Evolutionary conservation across 768 basidiomycete species (phyloP).

Genomic region (Cantharellus cinnabarinus): DNA sequence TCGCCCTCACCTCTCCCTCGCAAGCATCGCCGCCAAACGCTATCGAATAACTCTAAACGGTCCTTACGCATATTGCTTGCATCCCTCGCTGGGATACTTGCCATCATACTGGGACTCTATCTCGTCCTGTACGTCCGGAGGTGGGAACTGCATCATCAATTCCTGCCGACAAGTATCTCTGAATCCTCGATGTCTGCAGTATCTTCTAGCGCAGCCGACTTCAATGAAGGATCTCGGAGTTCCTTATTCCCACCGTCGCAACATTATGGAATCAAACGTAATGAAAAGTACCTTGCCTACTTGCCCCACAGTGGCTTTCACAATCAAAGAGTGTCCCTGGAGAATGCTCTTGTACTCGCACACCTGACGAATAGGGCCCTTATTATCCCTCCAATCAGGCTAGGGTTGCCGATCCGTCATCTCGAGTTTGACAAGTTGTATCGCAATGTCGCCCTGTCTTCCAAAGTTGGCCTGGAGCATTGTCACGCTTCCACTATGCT

Average conservation of each 20-base stretch:
- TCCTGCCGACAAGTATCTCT: background rate
- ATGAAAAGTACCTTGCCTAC: slow-evolving; percentile 41
- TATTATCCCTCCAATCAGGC: slow-evolving; percentile 53
- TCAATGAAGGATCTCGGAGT: background rate
- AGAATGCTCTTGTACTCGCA: slow-evolving; percentile 64
- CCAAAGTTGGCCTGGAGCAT: slow-evolving; percentile 31
- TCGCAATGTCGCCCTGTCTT: slow-evolving; percentile 24
- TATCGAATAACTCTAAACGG: background rate
- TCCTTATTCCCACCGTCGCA: slow-evolving; percentile 3
- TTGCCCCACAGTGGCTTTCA: slow-evolving; percentile 72
- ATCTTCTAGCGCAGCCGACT: background rate
- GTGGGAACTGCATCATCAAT: background rate
- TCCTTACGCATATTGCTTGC: background rate
- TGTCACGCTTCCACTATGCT: slow-evolving; percentile 22
- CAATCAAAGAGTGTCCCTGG: slow-evolving; percentile 70
- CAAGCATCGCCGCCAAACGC: background rate
- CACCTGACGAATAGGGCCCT: slow-evolving; percentile 53
- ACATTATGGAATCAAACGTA: slow-evolving; percentile 33
- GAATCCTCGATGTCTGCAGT: background rate
- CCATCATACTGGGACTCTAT: background rate
- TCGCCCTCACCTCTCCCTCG: background rate
- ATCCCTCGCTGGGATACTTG: background rate
- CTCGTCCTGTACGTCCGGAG: background rate
- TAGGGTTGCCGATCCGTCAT: slow-evolving; percentile 47
- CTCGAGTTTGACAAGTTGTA: slow-evolving; percentile 30